Conservation (phyloP, 2,329 filamentous ascomycete genomes). For the Fusarium drepaniforme region DNA sequence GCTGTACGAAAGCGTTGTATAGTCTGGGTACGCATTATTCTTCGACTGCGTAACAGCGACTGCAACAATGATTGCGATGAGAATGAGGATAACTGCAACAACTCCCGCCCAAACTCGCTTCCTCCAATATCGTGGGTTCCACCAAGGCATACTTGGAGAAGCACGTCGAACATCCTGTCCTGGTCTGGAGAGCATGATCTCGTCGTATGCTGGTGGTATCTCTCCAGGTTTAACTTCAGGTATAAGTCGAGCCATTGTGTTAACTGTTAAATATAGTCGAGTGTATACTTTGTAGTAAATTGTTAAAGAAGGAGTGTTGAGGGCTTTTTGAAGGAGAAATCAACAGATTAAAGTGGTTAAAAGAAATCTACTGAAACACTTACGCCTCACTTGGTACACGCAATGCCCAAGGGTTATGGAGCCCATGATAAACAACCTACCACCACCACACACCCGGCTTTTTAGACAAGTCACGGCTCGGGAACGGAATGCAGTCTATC, state of each 20-base stretch:
- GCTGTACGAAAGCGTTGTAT: conserved; percentile 59
- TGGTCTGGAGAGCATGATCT: conserved; percentile 40
- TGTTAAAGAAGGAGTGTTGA: not conserved
- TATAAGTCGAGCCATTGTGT: conserved; percentile 24
- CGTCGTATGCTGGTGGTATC: conserved; percentile 44
- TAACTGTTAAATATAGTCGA: not conserved
- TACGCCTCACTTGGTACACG: conserved; percentile 8
- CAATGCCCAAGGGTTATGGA: conserved; percentile 4
- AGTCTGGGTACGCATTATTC: conserved; percentile 61
- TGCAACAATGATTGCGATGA: conserved; percentile 62
- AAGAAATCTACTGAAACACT: not conserved
- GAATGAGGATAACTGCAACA: conserved; percentile 54
- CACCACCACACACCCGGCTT: conserved; percentile 8
- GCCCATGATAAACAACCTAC: conserved; percentile 5
- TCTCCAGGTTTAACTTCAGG: conserved; percentile 40
- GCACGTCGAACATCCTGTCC: conserved; percentile 36
- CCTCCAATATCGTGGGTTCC: conserved; percentile 66
- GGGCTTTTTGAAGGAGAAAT: not conserved
- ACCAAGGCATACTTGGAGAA: conserved; percentile 51
- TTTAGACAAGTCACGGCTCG: too few relatives aligned
- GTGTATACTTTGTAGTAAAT: not conserved
- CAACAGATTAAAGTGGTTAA: not conserved
- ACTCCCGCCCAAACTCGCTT: conserved; percentile 62
- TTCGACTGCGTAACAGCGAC: conserved; percentile 56
- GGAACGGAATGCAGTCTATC: not conserved